Evolutionary conservation across 2,329 filamentous ascomycete species (phyloP).

Genomic region (Pyrenochaeta sp.): DNA sequence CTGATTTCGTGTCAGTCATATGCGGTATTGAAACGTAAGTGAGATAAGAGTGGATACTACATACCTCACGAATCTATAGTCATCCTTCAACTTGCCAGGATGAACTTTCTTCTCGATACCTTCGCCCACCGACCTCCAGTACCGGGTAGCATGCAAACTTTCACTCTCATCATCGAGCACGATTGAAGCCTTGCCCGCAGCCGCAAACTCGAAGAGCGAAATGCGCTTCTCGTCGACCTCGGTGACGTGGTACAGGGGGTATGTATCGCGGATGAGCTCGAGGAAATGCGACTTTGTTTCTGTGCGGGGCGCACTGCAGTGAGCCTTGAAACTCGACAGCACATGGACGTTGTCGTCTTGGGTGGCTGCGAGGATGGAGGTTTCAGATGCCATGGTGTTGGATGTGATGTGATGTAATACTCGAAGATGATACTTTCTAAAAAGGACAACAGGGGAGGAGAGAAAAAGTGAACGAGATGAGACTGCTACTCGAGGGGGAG

Average conservation of each 20-base stretch:
- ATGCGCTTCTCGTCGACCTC: constrained; percentile 17
- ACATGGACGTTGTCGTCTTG: constrained; percentile 4
- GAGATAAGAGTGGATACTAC: neutral
- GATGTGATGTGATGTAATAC: neutral
- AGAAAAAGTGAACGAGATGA: neutral
- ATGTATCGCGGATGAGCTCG: constrained; percentile 25
- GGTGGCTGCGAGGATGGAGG: constrained; percentile 14
- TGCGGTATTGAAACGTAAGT: neutral
- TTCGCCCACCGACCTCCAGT: constrained; percentile 32
- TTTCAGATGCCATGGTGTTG: constrained; percentile 17
- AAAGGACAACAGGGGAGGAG: neutral
- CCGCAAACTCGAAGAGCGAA: constrained; percentile 33
- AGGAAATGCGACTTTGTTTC: constrained; percentile 29
- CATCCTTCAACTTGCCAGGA: constrained; percentile 27
- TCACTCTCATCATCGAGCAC: constrained; percentile 25
- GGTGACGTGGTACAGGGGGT: constrained; percentile 34
- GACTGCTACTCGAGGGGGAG: neutral
- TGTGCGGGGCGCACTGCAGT: constrained; percentile 22
- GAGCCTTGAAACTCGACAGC: constrained; percentile 25
- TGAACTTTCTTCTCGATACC: constrained; percentile 32
- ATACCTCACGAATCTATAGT: constrained; percentile 32
- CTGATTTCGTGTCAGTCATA: no score
- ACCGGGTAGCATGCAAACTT: constrained; percentile 20
- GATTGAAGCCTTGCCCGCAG: constrained; percentile 23
- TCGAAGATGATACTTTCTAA: no score